These are phyloP conservation scores for Acephala macrosclerotiorum DNA, from an alignment of 2,329 filamentous ascomycete genomes.

Conservation along the genomic window DNA sequence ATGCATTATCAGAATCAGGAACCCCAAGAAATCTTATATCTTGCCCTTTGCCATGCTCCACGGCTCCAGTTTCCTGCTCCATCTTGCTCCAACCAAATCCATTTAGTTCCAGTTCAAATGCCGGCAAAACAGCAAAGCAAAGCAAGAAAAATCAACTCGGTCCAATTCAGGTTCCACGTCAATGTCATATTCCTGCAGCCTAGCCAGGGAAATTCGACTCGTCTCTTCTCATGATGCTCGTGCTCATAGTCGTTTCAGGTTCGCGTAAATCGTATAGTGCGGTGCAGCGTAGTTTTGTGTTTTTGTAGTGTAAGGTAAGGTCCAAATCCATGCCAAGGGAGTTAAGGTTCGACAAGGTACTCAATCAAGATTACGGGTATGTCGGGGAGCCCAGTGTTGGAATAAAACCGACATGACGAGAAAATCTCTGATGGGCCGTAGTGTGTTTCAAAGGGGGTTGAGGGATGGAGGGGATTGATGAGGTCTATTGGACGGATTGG, in stretches of 20 bases:
- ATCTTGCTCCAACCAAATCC: too few relatives aligned
- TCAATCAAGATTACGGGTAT: too few relatives aligned
- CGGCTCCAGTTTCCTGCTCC: slow-evolving; percentile 4
- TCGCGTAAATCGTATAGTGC: slow-evolving; percentile 7
- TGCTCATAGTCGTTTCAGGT: not conserved
- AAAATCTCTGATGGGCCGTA: not conserved
- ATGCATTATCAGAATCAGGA: not conserved
- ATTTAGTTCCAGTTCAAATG: not conserved
- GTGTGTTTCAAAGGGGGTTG: not conserved
- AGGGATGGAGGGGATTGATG: not conserved
- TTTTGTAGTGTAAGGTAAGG: not conserved
- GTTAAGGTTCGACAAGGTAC: not conserved
- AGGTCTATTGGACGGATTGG: slow-evolving; percentile 58
- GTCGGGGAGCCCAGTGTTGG: too few relatives aligned
- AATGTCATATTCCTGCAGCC: too few relatives aligned
- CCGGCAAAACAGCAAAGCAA: slow-evolving; percentile 5
- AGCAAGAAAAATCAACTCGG: not conserved
- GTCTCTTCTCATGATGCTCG: not conserved
- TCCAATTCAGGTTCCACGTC: not conserved
- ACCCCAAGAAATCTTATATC: not conserved
- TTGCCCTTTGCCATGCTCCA: slow-evolving; percentile 1
- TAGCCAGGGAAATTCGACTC: too few relatives aligned
- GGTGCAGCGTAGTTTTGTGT: not conserved
- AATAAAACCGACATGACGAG: not conserved
- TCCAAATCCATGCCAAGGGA: not conserved